These are phyloP conservation scores for Vanrija sp. DNA, from an alignment of 1,284 basidiomycete genomes.

Conservation along the genomic window DNA sequence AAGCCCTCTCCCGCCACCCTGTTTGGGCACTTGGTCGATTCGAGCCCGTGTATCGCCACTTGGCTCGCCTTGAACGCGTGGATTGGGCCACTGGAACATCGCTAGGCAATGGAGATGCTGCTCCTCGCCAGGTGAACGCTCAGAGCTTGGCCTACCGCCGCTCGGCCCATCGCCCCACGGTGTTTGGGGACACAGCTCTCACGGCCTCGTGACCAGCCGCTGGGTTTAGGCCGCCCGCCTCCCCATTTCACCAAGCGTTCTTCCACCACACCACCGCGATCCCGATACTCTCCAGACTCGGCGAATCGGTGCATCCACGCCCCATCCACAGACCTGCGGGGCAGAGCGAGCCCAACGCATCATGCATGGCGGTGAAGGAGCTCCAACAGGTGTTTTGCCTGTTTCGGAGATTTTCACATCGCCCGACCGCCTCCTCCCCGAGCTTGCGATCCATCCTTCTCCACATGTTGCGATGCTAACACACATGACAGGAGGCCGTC, in stretches of 20 bases:
- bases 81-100: no score
- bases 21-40: no score
- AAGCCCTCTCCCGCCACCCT: no score
- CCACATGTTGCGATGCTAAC: neutral
- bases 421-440: neutral
- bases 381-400: slow-evolving; percentile 21
- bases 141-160: no score
- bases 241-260: neutral
- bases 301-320: neutral
- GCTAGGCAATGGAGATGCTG: no score
- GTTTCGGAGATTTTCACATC: slow-evolving; percentile 24
- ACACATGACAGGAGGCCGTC: slow-evolving; percentile 64
- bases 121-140: no score
- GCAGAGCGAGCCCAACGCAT: neutral
- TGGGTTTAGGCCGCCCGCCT: neutral
- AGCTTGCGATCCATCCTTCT: neutral
- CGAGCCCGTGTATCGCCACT: no score
- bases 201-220: slow-evolving; percentile 1
- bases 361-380: slow-evolving; percentile 8
- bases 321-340: slow-evolving; percentile 1
- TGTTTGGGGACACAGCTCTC: neutral
- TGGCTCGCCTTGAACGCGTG: no score
- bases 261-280: neutral
- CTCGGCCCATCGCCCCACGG: no score
- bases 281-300: neutral